A percentile compares a stretch with the other conserved stretches of the same genome.
phyloP scores from a whole-genome alignment of 805 yeast species.

The Hanseniaspora lachancei region DNA sequence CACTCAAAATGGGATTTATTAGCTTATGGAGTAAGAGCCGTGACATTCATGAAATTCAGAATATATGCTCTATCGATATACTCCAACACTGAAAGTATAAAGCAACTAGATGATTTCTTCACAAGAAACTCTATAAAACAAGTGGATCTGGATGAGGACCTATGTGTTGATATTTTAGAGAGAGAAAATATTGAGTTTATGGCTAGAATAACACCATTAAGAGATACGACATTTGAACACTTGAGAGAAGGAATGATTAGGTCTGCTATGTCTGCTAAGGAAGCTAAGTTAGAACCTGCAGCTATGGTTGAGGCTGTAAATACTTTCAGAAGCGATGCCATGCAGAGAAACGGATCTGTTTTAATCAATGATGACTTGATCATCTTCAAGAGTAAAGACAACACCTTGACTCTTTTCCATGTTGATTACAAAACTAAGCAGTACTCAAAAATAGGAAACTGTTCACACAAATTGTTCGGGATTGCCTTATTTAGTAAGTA shows the following conservation, averaged over 20 bases:
- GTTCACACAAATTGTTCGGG: constrained; percentile 48
- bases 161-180: constrained; percentile 46
- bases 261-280: constrained; percentile 56
- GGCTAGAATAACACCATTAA: constrained; percentile 69
- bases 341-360: constrained; percentile 56
- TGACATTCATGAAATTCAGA: constrained; percentile 66
- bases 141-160: constrained; percentile 30
- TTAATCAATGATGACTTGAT: constrained; percentile 58
- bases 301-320: constrained; percentile 49
- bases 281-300: constrained; percentile 39
- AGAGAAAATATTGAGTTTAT: constrained; percentile 43
- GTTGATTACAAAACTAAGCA: constrained; percentile 25
- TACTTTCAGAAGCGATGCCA: constrained; percentile 42
- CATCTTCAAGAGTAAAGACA: constrained; percentile 40
- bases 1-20: constrained; percentile 38
- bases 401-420: constrained; percentile 35
- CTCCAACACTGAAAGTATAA: constrained; percentile 46
- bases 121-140: constrained; percentile 29
- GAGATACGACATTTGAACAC: constrained; percentile 86
- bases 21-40: constrained; percentile 73
- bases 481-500: constrained; percentile 64
- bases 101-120: constrained; percentile 30
- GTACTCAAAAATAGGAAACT: constrained; percentile 41
- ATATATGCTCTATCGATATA: constrained; percentile 84
- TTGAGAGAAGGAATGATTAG: constrained; percentile 79